phyloP scores from a whole-genome alignment of 495 filamentous ascomycete species.

The Talaromyces proteolyticus region DNA sequence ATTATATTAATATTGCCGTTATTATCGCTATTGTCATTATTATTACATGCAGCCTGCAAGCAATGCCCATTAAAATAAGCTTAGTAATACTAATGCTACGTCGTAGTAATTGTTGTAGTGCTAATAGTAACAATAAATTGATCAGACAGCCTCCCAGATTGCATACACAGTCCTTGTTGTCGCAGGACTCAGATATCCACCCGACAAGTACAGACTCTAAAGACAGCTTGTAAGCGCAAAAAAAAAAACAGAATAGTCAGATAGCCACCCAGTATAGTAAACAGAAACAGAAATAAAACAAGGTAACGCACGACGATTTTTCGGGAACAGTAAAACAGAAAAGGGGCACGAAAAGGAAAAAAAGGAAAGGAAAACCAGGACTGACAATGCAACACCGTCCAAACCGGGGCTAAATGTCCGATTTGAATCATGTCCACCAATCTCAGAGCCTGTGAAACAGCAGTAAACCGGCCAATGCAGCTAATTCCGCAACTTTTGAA shows the following conservation, averaged over 20 bases:
- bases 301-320: too few species aligned
- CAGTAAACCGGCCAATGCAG: slow-evolving; percentile 7
- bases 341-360: slow-evolving; percentile 8
- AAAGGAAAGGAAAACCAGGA: neutral
- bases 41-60: too few species aligned
- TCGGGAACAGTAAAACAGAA: slow-evolving; percentile 11
- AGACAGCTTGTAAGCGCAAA: slow-evolving; percentile 19
- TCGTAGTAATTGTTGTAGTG: too few species aligned
- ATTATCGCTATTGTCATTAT: too few species aligned
- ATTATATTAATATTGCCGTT: too few species aligned
- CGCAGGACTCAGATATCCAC: slow-evolving; percentile 21
- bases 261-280: slow-evolving; percentile 28
- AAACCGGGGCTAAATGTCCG: neutral
- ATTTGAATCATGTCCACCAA: slow-evolving; percentile 1
- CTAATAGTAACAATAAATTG: slow-evolving; percentile 21
- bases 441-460: slow-evolving; percentile 2
- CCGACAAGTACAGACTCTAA: slow-evolving; percentile 24
- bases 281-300: slow-evolving; percentile 12
- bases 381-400: neutral
- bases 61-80: neutral
- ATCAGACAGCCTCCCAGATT: slow-evolving; percentile 44
- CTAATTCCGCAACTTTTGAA: slow-evolving; percentile 9
- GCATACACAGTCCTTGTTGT: slow-evolving; percentile 8
- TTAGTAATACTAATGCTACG: slow-evolving; percentile 1
- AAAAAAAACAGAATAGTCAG: slow-evolving; percentile 13